Evolutionary conservation across 768 basidiomycete species (phyloP).

Genomic region (Phylloporus sp.): DNA sequence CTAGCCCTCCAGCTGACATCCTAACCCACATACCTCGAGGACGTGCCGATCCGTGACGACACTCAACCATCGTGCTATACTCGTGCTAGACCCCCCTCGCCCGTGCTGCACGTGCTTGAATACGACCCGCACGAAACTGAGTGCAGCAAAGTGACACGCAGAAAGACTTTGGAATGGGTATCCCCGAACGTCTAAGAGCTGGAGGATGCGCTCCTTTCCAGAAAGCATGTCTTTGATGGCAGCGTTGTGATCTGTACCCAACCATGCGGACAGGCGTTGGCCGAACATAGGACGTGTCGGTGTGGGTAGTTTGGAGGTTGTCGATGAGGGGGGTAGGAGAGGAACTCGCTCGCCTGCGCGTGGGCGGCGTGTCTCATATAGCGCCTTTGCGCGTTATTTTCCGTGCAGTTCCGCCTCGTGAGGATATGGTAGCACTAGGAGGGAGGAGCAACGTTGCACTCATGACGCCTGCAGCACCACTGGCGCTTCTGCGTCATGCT

Average conservation of each 20-base stretch:
- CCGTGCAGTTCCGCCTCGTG: slow-evolving; percentile 10
- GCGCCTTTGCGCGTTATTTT: slow-evolving; percentile 1
- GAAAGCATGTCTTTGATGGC: slow-evolving; percentile 21
- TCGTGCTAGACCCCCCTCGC: not conserved
- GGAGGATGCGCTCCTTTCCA: slow-evolving; percentile 39
- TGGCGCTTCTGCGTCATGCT: slow-evolving; percentile 4
- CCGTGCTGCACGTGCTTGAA: slow-evolving; percentile 26
- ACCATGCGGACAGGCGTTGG: slow-evolving; percentile 12
- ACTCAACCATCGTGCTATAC: slow-evolving; percentile 10
- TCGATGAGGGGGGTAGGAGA: not conserved
- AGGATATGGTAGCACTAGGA: not conserved
- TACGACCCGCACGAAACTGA: slow-evolving; percentile 55
- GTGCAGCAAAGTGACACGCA: slow-evolving; percentile 56
- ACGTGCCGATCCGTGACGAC: slow-evolving; percentile 10
- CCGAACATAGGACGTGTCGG: slow-evolving; percentile 10
- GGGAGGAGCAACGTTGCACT: slow-evolving; percentile 10
- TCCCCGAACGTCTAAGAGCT: slow-evolving; percentile 43
- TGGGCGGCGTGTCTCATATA: slow-evolving; percentile 15
- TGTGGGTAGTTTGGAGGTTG: not conserved
- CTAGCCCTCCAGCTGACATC: not conserved
- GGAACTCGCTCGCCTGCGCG: not conserved
- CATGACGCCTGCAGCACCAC: slow-evolving; percentile 9
- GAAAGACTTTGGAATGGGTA: slow-evolving; percentile 37
- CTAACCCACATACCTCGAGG: slow-evolving; percentile 18
- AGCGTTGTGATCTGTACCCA: slow-evolving; percentile 5